These are phyloP conservation scores for Pyrrhoderma lamaoense DNA, from an alignment of 1,284 basidiomycete species.

Conservation along the genomic window DNA sequence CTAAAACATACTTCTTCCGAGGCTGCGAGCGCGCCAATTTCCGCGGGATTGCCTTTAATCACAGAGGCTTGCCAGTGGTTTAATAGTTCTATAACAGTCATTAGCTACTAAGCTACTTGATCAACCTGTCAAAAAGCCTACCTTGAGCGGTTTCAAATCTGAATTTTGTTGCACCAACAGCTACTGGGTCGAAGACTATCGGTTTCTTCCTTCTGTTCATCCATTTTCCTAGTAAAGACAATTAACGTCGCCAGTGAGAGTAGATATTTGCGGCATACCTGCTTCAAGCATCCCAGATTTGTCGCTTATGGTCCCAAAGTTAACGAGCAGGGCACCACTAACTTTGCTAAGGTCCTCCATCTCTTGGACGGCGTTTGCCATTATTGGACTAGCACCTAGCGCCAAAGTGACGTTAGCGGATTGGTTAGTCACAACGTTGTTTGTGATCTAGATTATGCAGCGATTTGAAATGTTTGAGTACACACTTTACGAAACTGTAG, in stretches of 20 bases:
- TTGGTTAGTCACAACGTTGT: conserved; percentile 85
- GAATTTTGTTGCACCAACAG: conserved; percentile 78
- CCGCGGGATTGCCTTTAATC: conserved; percentile 94
- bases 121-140: conserved; percentile 22
- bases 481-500: background rate
- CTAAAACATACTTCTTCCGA: conserved; percentile 54
- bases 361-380: conserved; percentile 81
- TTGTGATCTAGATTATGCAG: conserved; percentile 62
- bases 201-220: conserved; percentile 76
- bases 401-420: conserved; percentile 90
- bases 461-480: background rate
- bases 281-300: conserved; percentile 80
- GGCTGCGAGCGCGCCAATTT: conserved; percentile 74
- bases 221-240: conserved; percentile 34
- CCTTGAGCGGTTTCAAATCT: conserved; percentile 54
- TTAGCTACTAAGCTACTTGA: conserved; percentile 1
- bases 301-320: conserved; percentile 83
- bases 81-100: conserved; percentile 52
- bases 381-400: conserved; percentile 87
- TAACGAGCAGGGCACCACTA: conserved; percentile 72
- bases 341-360: conserved; percentile 73
- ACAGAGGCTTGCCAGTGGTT: conserved; percentile 82
- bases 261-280: conserved; percentile 34
- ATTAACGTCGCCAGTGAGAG: background rate
- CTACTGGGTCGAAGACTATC: conserved; percentile 90